A percentile compares a stretch with the other conserved stretches of the same genome.
Evolutionary conservation across 208 protist species (phyloP).

Genomic region (Trypanosomatidae sp.): DNA sequence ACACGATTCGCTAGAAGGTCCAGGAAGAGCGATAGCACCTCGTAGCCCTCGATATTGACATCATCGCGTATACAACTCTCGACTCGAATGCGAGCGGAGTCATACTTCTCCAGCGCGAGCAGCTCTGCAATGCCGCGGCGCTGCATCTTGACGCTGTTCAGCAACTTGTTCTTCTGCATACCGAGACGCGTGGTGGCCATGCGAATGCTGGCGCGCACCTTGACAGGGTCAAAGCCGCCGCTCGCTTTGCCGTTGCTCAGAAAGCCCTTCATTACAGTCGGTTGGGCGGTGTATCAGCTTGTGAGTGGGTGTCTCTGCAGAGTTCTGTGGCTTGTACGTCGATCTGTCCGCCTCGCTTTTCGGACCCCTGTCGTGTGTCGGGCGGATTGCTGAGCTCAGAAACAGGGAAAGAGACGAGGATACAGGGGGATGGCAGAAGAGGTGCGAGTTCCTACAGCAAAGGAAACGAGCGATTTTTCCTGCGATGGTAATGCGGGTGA

Average conservation of each 20-base stretch:
- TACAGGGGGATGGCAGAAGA: not conserved
- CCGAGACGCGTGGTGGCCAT: slow-evolving; percentile 85
- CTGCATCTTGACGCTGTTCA: slow-evolving; percentile 89
- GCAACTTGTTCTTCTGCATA: slow-evolving; percentile 90
- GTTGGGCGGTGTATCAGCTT: not conserved
- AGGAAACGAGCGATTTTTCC: too few relatives aligned
- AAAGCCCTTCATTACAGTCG: slow-evolving; percentile 37
- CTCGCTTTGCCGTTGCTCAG: slow-evolving; percentile 37
- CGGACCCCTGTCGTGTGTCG: not conserved
- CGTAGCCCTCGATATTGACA: slow-evolving; percentile 84
- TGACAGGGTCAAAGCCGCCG: slow-evolving; percentile 59
- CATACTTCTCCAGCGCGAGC: slow-evolving; percentile 88
- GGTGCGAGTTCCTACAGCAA: not conserved
- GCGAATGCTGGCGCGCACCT: slow-evolving; percentile 75
- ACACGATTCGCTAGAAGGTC: slow-evolving; percentile 82
- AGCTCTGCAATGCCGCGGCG: slow-evolving; percentile 81
- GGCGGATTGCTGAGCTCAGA: not conserved
- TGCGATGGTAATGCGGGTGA: not conserved
- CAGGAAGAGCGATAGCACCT: slow-evolving; percentile 85
- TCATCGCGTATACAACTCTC: slow-evolving; percentile 89
- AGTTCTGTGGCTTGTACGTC: not conserved
- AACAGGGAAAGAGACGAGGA: not conserved
- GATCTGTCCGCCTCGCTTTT: not conserved
- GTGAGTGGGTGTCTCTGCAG: not conserved
- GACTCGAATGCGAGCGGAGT: slow-evolving; percentile 87